A percentile compares a stretch with the other conserved stretches of the same genome.
Evolutionary conservation across 176 grass and related monocot species (phyloP).

Genomic region (Rhynchospora breviuscula): DNA sequence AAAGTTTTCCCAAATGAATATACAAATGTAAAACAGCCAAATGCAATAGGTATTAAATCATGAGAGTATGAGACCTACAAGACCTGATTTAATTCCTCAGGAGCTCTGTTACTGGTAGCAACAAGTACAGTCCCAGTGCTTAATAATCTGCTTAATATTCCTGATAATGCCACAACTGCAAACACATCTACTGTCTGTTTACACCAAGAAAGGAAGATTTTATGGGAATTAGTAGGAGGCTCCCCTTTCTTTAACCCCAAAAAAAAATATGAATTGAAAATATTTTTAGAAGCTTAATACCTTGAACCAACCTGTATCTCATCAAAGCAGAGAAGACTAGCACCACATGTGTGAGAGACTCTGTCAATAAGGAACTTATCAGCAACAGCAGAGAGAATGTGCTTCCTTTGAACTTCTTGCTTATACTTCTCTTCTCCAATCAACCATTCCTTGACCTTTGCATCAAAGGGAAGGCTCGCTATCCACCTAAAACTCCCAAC

Average conservation of each 20-base stretch:
- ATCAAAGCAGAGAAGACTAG: slow-evolving; percentile 98
- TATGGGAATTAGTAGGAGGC: not conserved
- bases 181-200: slow-evolving; percentile 88
- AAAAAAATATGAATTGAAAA: not conserved
- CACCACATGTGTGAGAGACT: slow-evolving; percentile 70
- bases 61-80: not conserved
- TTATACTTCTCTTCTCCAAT: slow-evolving; percentile 90
- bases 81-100: slow-evolving; percentile 92
- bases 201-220: slow-evolving; percentile 16
- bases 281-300: not conserved
- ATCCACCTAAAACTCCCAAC: slow-evolving; percentile 73
- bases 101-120: slow-evolving; percentile 75
- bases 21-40: slow-evolving; percentile 12
- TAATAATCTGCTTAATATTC: slow-evolving; percentile 73
- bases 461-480: slow-evolving; percentile 66
- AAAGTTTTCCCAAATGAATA: slow-evolving; percentile 8
- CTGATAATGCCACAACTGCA: slow-evolving; percentile 80
- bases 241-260: not conserved
- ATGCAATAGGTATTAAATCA: not conserved
- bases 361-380: slow-evolving; percentile 94
- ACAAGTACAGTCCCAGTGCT: slow-evolving; percentile 83
- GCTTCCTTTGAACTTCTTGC: slow-evolving; percentile 67
- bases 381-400: slow-evolving; percentile 88
- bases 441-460: slow-evolving; percentile 91
- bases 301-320: slow-evolving; percentile 74